Percentiles rank a stretch among this genome's conserved stretches.
Conservation (phyloP, 805 yeast genomes). For the Grigorovia transvaalensis region DNA sequence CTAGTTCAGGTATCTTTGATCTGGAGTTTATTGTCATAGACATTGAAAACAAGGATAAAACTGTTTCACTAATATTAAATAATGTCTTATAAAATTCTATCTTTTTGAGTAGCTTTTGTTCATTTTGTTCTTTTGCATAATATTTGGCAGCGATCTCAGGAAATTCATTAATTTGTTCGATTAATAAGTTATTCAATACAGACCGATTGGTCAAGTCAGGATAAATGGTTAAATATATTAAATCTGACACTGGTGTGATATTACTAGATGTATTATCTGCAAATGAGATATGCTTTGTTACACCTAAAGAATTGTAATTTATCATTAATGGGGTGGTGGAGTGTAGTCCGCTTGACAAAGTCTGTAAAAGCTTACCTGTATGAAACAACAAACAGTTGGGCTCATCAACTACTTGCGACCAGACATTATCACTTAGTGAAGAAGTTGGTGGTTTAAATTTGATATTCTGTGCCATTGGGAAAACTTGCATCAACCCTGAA, state of each 20-base stretch:
- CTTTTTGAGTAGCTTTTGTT: slow-evolving; percentile 8
- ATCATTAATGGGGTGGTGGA: slow-evolving; percentile 17
- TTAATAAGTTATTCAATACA: slow-evolving; percentile 10
- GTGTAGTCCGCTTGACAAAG: slow-evolving; percentile 15
- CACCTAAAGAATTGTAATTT: background rate
- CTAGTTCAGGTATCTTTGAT: slow-evolving; percentile 13
- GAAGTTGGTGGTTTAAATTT: slow-evolving; percentile 17
- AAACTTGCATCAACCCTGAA: slow-evolving; percentile 20
- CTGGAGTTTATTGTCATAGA: slow-evolving; percentile 9
- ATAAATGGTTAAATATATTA: slow-evolving; percentile 15
- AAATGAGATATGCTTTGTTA: background rate
- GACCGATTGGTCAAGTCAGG: slow-evolving; percentile 8
- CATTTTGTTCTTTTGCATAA: slow-evolving; percentile 14
- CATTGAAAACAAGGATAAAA: slow-evolving; percentile 22
- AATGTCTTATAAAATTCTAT: slow-evolving; percentile 16
- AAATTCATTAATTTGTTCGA: slow-evolving; percentile 17
- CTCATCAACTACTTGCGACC: slow-evolving; percentile 16
- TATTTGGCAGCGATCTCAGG: slow-evolving; percentile 17
- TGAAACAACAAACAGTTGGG: slow-evolving; percentile 24
- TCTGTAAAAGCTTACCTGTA: slow-evolving; percentile 17
- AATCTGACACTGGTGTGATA: background rate
- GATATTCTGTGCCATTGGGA: slow-evolving; percentile 20
- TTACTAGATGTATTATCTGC: background rate
- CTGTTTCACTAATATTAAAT: slow-evolving; percentile 19
- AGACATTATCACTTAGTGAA: slow-evolving; percentile 17